Conservation (phyloP, 228 moss, liverwort and hornwort species). For the Sphagnum magellanicum region DNA sequence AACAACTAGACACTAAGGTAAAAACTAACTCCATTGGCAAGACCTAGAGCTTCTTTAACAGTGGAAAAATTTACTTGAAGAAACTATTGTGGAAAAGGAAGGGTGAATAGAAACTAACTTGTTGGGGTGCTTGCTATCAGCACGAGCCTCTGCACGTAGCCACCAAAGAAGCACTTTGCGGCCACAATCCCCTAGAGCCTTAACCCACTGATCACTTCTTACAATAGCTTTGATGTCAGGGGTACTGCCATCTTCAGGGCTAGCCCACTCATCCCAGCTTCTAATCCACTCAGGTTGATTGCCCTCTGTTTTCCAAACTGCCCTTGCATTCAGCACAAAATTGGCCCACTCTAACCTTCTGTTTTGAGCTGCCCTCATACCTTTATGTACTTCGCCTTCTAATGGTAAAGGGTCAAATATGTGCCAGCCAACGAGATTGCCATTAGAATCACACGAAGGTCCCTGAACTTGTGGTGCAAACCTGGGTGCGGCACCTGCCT, state of each 20-base stretch:
- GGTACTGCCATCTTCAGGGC: conserved; percentile 12
- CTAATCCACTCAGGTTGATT: conserved; percentile 68
- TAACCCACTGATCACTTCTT: conserved; percentile 48
- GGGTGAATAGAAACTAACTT: conserved; percentile 26
- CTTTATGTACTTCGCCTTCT: conserved; percentile 4
- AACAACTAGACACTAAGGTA: too few relatives aligned
- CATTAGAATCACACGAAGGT: conserved; percentile 55
- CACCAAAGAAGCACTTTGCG: conserved; percentile 64
- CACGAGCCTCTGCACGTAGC: conserved; percentile 75
- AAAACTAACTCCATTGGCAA: too few relatives aligned
- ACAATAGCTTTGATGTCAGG: conserved; percentile 46
- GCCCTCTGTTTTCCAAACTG: conserved; percentile 39
- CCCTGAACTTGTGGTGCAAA: conserved; percentile 60
- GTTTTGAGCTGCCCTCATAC: conserved; percentile 7
- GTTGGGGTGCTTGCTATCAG: conserved; percentile 71
- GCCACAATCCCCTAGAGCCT: conserved; percentile 70
- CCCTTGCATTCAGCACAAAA: conserved; percentile 71
- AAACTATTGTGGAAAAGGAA: too few relatives aligned
- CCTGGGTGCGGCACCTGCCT: conserved; percentile 7
- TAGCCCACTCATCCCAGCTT: conserved; percentile 69
- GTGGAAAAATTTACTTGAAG: too few relatives aligned
- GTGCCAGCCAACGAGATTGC: conserved; percentile 71
- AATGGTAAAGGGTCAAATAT: conserved; percentile 33
- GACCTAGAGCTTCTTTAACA: too few relatives aligned
- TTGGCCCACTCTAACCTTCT: conserved; percentile 74